These are phyloP conservation scores for Prunus persica DNA, from an alignment of 306 rosid species.

Conservation along the genomic window Prunus_persica_NCBIv2 NC_034009.1:1880001-1880500, in stretches of 20 bases:
- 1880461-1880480: slow-evolving; percentile 48
- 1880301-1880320: slow-evolving; percentile 48
- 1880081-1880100: neutral
- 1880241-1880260: slow-evolving; percentile 10
- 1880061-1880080: too few species aligned
- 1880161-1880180: neutral
- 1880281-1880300: slow-evolving; percentile 31
- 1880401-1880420: slow-evolving; percentile 78
- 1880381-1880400: slow-evolving; percentile 58
- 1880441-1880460: slow-evolving; percentile 61
- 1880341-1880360: slow-evolving; percentile 50
- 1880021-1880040: slow-evolving; percentile 3
- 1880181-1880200: neutral
- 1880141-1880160: neutral
- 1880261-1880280: slow-evolving; percentile 14
- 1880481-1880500: slow-evolving; percentile 52
- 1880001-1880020: neutral
- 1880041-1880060: neutral
- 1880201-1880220: slow-evolving; percentile 22
- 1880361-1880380: slow-evolving; percentile 64
- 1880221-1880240: neutral
- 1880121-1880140: too few species aligned
- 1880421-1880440: slow-evolving; percentile 61
- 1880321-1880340: slow-evolving; percentile 42
- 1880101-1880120: neutral